These are phyloP conservation scores for Lathyrus oleraceus DNA, from an alignment of 306 rosid species.

Conservation along the genomic window DNA sequence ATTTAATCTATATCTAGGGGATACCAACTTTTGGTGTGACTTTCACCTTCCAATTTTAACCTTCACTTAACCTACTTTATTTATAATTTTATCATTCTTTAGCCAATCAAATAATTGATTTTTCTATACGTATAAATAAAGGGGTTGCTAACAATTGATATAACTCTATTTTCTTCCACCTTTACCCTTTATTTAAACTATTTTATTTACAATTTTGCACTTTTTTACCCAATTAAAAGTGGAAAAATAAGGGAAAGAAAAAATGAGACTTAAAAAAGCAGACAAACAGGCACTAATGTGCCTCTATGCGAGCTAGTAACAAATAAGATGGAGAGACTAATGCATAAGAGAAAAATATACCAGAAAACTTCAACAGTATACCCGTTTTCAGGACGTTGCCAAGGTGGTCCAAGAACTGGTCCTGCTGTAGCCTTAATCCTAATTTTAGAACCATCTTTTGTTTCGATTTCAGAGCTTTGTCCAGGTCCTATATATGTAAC, in stretches of 20 bases:
- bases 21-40: neutral
- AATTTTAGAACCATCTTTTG: slow-evolving; percentile 58
- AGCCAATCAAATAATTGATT: neutral
- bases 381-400: slow-evolving; percentile 99
- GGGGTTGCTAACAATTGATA: neutral
- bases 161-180: neutral
- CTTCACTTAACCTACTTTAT: neutral
- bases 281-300: neutral
- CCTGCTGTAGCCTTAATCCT: slow-evolving; percentile 81
- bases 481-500: slow-evolving; percentile 87
- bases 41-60: neutral
- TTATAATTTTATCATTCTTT: neutral
- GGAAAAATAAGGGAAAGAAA: neutral
- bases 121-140: neutral
- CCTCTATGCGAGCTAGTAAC: neutral
- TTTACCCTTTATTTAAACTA: neutral
- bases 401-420: slow-evolving; percentile 95
- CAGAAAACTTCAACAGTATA: slow-evolving; percentile 32
- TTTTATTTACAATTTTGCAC: neutral
- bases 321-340: slow-evolving; percentile 5
- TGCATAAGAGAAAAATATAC: neutral
- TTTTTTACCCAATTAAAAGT: neutral
- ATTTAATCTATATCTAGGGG: neutral
- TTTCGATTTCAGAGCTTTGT: slow-evolving; percentile 70
- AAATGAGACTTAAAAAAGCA: neutral